Conservation (phyloP, 2,329 filamentous ascomycete genomes). For the Ophidiomyces ophidiicola region DNA sequence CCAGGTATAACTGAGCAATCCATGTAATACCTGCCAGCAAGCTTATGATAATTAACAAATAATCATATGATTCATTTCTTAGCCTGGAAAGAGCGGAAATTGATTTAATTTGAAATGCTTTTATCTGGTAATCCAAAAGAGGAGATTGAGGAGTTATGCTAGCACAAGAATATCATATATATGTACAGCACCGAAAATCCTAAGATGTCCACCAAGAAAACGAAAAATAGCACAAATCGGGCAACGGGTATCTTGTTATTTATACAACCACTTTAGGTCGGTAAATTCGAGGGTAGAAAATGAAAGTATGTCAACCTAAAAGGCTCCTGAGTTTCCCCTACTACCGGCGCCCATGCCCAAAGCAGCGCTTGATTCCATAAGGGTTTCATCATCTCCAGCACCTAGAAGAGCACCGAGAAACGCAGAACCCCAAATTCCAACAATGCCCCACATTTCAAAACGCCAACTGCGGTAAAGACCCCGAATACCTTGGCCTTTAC, state of each 20-base stretch:
- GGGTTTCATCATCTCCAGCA: constrained; percentile 26
- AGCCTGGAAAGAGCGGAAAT: too few species aligned
- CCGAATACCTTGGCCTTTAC: constrained; percentile 43
- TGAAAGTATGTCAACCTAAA: neutral
- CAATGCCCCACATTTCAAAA: constrained; percentile 44
- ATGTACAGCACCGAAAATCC: too few species aligned
- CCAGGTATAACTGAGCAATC: too few species aligned
- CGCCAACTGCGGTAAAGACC: constrained; percentile 48
- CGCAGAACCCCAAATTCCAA: constrained; percentile 43
- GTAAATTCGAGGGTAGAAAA: neutral
- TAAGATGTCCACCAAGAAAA: neutral
- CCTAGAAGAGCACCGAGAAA: constrained; percentile 31
- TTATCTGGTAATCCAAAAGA: too few species aligned
- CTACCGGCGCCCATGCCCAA: constrained; percentile 13
- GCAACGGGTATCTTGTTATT: constrained; percentile 1
- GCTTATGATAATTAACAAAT: too few species aligned
- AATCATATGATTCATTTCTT: too few species aligned
- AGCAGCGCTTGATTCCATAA: constrained; percentile 14
- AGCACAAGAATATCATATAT: too few species aligned
- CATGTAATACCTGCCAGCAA: too few species aligned
- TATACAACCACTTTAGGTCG: neutral
- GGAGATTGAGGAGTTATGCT: too few species aligned
- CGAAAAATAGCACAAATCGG: neutral
- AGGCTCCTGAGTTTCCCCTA: constrained; percentile 7
- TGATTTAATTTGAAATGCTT: too few species aligned